Base-by-base conservation (phyloP, 2,329 filamentous ascomycete genomes). In the Xylariaceae sp. region DNA sequence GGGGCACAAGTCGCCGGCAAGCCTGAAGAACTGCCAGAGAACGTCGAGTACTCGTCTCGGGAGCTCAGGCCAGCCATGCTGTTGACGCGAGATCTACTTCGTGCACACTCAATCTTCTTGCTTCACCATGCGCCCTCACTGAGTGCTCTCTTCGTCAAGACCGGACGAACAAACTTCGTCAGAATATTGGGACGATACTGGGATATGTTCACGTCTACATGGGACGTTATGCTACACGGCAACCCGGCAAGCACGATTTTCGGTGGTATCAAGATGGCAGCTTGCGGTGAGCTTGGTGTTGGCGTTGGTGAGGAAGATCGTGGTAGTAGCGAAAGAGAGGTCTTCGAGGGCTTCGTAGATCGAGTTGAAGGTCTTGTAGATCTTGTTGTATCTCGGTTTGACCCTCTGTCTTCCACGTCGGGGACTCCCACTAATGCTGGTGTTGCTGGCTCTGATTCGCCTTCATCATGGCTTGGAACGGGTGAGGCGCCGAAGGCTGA, bases 301-400 rank as follows among this genome's bases (percentile, higher is more conserved):
- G 93, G 93, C 0, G 93, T 97, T 1, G 93, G 93, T 16, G 93
- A 97, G 64, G 93, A 97, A 69, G 88, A 96, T 44, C 85, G 90
- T 64, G 92, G 92, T 4, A 96, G 92, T 62, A 90, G 90, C 23
- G 92, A 97, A 69, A 77, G 92, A 57, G 92, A 94, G 57, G 92
- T 97, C 0, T 72, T 98, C 2, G 92, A 97, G 65, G 89, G 89
- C n/a, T 81, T 95, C 50, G 82, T 89, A 2, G 77, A 76, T 8
- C 76, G 87, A 44, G 87, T 88, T 20, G 85, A 93, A 41, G 93
- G 93, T 1, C 74, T 98, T 32, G 79, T 95, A 5, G 93, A 98
- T 66, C 66, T 97, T 39, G 74, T 96, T 34, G 90, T 96, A 3
- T 90, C 88, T 35, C 84, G 86, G 55, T 97, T 94, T 64, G 92